Evolutionary conservation across 169 alveolate genomes (phyloP).

Genomic region (Perkinsus marinus): DNA sequence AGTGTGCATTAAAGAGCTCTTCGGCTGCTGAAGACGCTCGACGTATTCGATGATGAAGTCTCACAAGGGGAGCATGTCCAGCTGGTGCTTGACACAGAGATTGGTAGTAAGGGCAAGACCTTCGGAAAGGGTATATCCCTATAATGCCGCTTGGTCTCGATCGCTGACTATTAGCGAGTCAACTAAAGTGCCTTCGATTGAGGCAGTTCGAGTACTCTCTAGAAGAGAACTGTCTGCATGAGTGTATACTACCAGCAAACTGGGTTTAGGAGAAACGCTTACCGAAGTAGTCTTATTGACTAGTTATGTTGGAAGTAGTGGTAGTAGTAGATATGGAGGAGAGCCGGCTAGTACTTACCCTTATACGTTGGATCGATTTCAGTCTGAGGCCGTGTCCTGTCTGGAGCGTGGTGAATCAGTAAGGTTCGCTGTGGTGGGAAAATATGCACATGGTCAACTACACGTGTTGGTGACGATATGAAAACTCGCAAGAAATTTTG

Average conservation of each 20-base stretch:
- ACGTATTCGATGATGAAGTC: background rate
- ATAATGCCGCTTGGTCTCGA: background rate
- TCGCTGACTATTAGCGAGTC: background rate
- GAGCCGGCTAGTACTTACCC: background rate
- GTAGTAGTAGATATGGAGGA: background rate
- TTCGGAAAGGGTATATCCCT: background rate
- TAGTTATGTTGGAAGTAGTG: background rate
- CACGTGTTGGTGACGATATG: slow-evolving; percentile 99
- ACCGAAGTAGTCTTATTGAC: background rate
- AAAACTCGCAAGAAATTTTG: slow-evolving; percentile 9
- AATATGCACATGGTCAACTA: slow-evolving; percentile 94
- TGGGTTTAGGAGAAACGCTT: background rate
- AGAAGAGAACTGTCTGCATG: background rate
- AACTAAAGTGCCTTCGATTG: background rate
- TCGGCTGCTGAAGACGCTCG: background rate
- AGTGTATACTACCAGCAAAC: background rate
- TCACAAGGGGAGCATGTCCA: background rate
- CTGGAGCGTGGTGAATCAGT: background rate
- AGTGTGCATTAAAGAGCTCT: background rate
- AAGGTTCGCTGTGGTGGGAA: slow-evolving; percentile 32
- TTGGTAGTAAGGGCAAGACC: background rate
- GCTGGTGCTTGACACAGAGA: background rate
- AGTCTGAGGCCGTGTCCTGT: background rate
- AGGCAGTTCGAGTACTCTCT: background rate
- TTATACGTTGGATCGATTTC: background rate